These are phyloP conservation scores for Mucor lusitanicus DNA, from an alignment of 371 early-diverging fungal species.

Conservation along the genomic window DNA sequence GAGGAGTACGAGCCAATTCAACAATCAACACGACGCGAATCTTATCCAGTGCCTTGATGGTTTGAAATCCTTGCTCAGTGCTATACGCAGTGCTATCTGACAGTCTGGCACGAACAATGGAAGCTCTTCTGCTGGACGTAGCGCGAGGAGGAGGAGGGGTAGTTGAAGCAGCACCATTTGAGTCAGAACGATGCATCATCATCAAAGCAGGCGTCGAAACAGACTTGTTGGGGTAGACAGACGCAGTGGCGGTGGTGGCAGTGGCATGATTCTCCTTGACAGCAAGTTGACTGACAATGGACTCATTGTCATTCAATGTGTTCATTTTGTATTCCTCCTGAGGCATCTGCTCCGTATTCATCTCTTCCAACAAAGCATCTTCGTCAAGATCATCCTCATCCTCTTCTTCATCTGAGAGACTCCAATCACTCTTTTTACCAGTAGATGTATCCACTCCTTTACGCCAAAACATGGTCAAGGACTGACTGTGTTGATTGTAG, in stretches of 20 bases:
- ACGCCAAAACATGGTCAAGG: constrained; percentile 58
- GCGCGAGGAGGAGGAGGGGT: constrained; percentile 21
- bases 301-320: background rate
- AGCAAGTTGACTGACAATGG: constrained; percentile 13
- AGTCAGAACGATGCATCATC: constrained; percentile 21
- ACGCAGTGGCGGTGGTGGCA: background rate
- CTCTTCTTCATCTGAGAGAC: constrained; percentile 35
- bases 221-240: constrained; percentile 16
- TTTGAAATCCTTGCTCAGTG: constrained; percentile 52
- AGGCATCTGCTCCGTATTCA: constrained; percentile 20
- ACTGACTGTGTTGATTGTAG: constrained; percentile 33
- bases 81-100: constrained; percentile 44
- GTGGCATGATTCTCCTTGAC: background rate
- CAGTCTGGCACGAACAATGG: constrained; percentile 41
- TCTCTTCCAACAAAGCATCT: constrained; percentile 19
- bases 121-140: constrained; percentile 31
- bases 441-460: constrained; percentile 45
- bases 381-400: constrained; percentile 13
- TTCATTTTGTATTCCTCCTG: constrained; percentile 12
- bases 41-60: constrained; percentile 63
- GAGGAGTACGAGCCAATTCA: constrained; percentile 66
- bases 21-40: constrained; percentile 62
- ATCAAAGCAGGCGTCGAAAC: constrained; percentile 18
- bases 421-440: constrained; percentile 31
- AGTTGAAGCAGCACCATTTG: background rate